phyloP scores from a whole-genome alignment of 345 rosid species.

The Mangifera indica region DNA sequence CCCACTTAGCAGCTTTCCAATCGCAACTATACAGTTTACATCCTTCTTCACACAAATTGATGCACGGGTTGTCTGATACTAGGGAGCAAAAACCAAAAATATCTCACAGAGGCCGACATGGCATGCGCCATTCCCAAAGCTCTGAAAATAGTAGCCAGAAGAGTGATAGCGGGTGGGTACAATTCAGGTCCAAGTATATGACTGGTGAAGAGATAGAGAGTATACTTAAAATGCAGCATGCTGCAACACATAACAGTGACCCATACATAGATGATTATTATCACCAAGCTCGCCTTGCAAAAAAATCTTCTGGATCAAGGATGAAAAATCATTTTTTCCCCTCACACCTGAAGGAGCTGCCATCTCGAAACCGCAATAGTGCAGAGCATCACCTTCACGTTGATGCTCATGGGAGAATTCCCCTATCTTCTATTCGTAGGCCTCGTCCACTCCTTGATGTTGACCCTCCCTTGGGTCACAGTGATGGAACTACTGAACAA shows the following conservation, averaged over 20 bases:
- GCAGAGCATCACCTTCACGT: slow-evolving; percentile 57
- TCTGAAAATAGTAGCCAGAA: slow-evolving; percentile 77
- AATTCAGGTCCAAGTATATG: slow-evolving; percentile 90
- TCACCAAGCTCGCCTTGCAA: slow-evolving; percentile 87
- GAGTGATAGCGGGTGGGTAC: slow-evolving; percentile 67
- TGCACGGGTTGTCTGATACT: slow-evolving; percentile 50
- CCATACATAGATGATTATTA: slow-evolving; percentile 91
- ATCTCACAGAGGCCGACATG: slow-evolving; percentile 64
- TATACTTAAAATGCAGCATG: slow-evolving; percentile 94
- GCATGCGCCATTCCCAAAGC: slow-evolving; percentile 56
- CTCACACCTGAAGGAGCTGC: slow-evolving; percentile 70
- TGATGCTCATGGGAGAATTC: slow-evolving; percentile 63
- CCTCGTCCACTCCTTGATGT: slow-evolving; percentile 74
- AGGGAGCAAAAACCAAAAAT: slow-evolving; percentile 73
- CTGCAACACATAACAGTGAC: slow-evolving; percentile 73
- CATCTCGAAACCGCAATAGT: slow-evolving; percentile 71
- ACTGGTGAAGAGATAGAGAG: slow-evolving; percentile 93
- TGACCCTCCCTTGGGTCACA: slow-evolving; percentile 53
- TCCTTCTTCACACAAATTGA: slow-evolving; percentile 57
- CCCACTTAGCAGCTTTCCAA: slow-evolving; percentile 69
- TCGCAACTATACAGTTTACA: slow-evolving; percentile 58
- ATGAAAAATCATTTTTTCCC: slow-evolving; percentile 66
- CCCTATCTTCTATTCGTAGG: slow-evolving; percentile 57
- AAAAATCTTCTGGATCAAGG: slow-evolving; percentile 60
- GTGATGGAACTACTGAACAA: slow-evolving; percentile 58